phyloP scores from a whole-genome alignment of 306 rosid species.

The Gleditsia sinensis region DNA sequence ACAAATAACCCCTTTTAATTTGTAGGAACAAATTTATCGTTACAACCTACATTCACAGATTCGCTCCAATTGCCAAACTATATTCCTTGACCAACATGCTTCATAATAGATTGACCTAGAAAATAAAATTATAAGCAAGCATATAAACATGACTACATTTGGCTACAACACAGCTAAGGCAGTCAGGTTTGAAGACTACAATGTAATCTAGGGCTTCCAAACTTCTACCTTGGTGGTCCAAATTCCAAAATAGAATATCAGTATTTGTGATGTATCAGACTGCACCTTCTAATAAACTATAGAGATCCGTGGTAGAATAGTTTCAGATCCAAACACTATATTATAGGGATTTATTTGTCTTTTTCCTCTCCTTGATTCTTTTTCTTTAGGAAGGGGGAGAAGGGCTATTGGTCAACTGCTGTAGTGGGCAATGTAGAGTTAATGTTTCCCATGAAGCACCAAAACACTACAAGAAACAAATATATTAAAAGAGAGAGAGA shows the following conservation, averaged over 20 bases:
- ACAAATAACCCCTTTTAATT: constrained; percentile 6
- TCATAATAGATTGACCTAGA: neutral
- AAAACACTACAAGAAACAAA: neutral
- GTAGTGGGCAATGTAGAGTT: neutral
- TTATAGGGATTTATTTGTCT: neutral
- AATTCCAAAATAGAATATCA: neutral
- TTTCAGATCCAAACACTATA: neutral
- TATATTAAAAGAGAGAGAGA: neutral
- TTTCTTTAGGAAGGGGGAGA: neutral
- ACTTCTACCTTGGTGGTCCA: neutral
- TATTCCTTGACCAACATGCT: constrained; percentile 1
- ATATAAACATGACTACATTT: constrained; percentile 13
- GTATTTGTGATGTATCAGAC: neutral
- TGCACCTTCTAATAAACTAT: neutral
- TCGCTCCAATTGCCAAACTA: constrained; percentile 1
- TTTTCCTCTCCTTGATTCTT: neutral
- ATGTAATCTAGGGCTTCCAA: neutral
- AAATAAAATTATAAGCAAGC: constrained; percentile 1
- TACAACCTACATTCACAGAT: neutral
- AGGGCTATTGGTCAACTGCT: neutral
- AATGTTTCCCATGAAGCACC: neutral
- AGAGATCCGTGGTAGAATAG: neutral
- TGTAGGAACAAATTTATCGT: neutral
- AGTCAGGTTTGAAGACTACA: constrained; percentile 9
- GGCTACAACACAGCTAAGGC: neutral